Evolutionary conservation across 139 green algal species (phyloP).

Genomic region (Edaphochlamys debaryana): DNA sequence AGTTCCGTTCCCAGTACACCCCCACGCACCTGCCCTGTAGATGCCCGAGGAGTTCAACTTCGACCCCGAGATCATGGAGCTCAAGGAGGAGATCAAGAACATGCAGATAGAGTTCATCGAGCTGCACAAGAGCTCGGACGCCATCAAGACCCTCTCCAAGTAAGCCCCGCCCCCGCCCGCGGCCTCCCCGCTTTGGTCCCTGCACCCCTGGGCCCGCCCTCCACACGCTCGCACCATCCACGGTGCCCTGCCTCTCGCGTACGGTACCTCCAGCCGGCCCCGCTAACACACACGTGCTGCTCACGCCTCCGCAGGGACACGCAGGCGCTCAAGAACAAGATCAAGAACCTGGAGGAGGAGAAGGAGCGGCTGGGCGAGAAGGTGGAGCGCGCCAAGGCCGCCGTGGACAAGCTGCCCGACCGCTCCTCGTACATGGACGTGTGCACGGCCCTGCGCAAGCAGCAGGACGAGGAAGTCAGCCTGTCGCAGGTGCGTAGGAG

Average conservation of each 20-base stretch:
- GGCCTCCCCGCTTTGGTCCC: no score
- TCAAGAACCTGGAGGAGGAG: conserved; percentile 67
- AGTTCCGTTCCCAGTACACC: no score
- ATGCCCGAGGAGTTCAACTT: conserved; percentile 75
- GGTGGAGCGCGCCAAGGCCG: conserved; percentile 54
- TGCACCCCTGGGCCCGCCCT: no score
- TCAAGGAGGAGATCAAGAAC: conserved; percentile 68
- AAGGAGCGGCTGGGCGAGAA: conserved; percentile 65
- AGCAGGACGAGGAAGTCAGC: conserved; percentile 65
- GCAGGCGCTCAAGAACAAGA: conserved; percentile 49
- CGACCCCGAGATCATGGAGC: conserved; percentile 66
- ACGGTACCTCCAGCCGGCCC: no score
- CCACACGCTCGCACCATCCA: no score
- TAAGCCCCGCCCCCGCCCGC: no score
- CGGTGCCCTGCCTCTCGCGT: no score
- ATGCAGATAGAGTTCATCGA: conserved; percentile 68
- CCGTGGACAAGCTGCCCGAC: conserved; percentile 60
- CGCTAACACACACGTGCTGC: no score
- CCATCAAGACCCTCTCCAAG: conserved; percentile 59
- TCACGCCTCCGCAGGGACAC: conserved; percentile 49
- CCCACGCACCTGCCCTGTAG: no score
- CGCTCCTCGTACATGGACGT: conserved; percentile 58
- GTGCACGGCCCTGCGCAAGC: conserved; percentile 60
- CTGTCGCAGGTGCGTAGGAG: conserved; percentile 59
- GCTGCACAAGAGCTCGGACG: conserved; percentile 65